Evolutionary conservation across 495 filamentous ascomycete genomes (phyloP).

Genomic region (Chaetomium cochliodes): DNA sequence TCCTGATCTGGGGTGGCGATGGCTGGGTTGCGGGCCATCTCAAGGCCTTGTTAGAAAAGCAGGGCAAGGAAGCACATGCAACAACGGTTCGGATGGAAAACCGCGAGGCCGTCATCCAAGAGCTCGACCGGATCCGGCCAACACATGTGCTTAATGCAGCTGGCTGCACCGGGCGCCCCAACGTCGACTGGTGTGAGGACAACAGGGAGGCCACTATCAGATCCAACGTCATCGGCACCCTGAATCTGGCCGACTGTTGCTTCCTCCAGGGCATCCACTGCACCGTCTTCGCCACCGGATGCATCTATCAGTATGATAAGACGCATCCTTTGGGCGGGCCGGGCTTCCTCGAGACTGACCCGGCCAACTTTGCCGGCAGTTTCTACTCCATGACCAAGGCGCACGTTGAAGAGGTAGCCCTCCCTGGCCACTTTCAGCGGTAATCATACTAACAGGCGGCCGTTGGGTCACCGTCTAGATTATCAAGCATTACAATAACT

Average conservation of each 20-base stretch:
- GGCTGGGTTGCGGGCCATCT: conserved; percentile 66
- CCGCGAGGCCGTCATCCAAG: conserved; percentile 54
- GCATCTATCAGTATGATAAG: conserved; percentile 61
- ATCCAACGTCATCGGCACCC: conserved; percentile 61
- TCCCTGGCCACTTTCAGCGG: background rate
- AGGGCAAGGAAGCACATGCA: conserved; percentile 58
- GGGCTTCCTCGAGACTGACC: conserved; percentile 61
- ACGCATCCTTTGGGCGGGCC: conserved; percentile 57
- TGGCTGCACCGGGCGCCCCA: conserved; percentile 65
- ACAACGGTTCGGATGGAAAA: conserved; percentile 63
- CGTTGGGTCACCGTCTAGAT: conserved; percentile 38
- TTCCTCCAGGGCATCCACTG: conserved; percentile 56
- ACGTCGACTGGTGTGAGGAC: conserved; percentile 70
- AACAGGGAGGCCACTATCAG: conserved; percentile 63
- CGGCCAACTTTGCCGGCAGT: conserved; percentile 61
- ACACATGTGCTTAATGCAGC: conserved; percentile 65
- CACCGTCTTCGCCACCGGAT: conserved; percentile 65
- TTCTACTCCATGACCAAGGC: conserved; percentile 68
- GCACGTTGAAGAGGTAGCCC: conserved; percentile 58
- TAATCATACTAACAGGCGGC: conserved; percentile 3
- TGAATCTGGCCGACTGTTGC: conserved; percentile 62
- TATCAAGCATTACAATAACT: conserved; percentile 59
- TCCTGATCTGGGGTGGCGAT: conserved; percentile 61
- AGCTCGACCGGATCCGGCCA: conserved; percentile 57
- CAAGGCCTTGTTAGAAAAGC: conserved; percentile 57